Conservation (phyloP, 495 filamentous ascomycete genomes). For the Darksidea phi region DNA sequence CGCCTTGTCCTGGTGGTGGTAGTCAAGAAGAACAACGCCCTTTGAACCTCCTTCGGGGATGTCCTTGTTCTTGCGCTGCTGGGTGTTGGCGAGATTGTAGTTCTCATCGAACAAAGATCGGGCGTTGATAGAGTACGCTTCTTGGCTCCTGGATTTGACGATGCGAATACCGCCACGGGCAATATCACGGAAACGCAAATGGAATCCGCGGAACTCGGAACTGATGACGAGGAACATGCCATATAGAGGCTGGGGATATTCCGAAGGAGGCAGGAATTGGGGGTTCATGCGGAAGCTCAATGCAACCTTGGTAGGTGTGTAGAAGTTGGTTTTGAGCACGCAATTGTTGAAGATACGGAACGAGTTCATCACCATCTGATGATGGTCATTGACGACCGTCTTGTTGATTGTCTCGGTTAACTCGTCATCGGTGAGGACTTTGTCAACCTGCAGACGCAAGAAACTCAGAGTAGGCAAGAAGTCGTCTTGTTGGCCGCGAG, state of each 20-base stretch:
- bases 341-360: slow-evolving; percentile 91
- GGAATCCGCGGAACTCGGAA: slow-evolving; percentile 94
- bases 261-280: slow-evolving; percentile 79
- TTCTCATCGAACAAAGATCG: slow-evolving; percentile 97
- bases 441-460: slow-evolving; percentile 67
- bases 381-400: slow-evolving; percentile 85
- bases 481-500: slow-evolving; percentile 70
- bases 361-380: slow-evolving; percentile 96
- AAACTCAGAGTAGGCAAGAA: slow-evolving; percentile 81
- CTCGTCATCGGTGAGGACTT: slow-evolving; percentile 72
- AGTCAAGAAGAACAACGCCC: slow-evolving; percentile 93
- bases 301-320: slow-evolving; percentile 97
- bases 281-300: slow-evolving; percentile 94
- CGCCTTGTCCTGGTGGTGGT: slow-evolving; percentile 88
- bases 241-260: slow-evolving; percentile 91
- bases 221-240: slow-evolving; percentile 99
- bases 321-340: slow-evolving; percentile 97
- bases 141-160: slow-evolving; percentile 92
- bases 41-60: slow-evolving; percentile 99
- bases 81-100: slow-evolving; percentile 95
- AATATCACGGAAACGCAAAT: slow-evolving; percentile 95
- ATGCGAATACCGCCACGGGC: slow-evolving; percentile 96
- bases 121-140: slow-evolving; percentile 94
- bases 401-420: slow-evolving; percentile 79
- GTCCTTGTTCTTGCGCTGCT: slow-evolving; percentile 99